Evolutionary conservation across 164 flowering plant genomes (phyloP).

Genomic region (Pachysandra terminalis): DNA sequence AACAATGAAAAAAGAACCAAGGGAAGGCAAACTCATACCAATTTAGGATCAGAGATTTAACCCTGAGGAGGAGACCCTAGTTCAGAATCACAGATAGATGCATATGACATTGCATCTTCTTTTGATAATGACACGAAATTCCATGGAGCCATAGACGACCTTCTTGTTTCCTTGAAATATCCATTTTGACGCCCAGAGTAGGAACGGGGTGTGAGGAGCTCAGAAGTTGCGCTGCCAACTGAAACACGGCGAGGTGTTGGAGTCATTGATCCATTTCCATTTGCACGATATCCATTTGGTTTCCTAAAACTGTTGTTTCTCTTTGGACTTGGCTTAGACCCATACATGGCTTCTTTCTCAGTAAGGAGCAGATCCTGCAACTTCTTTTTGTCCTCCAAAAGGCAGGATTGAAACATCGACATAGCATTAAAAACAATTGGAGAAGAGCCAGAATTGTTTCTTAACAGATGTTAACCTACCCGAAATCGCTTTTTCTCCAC

Average conservation of each 20-base stretch:
- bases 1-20: neutral
- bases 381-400: constrained; percentile 83
- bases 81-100: constrained; percentile 77
- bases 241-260: constrained; percentile 80
- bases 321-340: constrained; percentile 90
- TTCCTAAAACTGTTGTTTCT: constrained; percentile 67
- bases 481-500: constrained; percentile 69
- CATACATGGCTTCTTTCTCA: constrained; percentile 83
- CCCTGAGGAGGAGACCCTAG: constrained; percentile 69
- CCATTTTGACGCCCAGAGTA: constrained; percentile 87
- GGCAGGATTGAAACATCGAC: neutral
- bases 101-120: constrained; percentile 79
- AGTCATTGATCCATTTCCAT: constrained; percentile 81
- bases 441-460: too few relatives aligned
- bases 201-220: constrained; percentile 75
- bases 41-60: constrained; percentile 15
- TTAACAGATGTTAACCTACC: constrained; percentile 33
- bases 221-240: constrained; percentile 56
- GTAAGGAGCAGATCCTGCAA: constrained; percentile 76
- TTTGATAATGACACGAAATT: constrained; percentile 75
- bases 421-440: neutral
- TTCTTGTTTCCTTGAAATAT: constrained; percentile 75
- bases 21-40: constrained; percentile 19
- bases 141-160: constrained; percentile 70
- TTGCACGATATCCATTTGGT: constrained; percentile 57